Evolutionary conservation across 2,329 filamentous ascomycete species (phyloP).

Genomic region (Alternaria consortialis): DNA sequence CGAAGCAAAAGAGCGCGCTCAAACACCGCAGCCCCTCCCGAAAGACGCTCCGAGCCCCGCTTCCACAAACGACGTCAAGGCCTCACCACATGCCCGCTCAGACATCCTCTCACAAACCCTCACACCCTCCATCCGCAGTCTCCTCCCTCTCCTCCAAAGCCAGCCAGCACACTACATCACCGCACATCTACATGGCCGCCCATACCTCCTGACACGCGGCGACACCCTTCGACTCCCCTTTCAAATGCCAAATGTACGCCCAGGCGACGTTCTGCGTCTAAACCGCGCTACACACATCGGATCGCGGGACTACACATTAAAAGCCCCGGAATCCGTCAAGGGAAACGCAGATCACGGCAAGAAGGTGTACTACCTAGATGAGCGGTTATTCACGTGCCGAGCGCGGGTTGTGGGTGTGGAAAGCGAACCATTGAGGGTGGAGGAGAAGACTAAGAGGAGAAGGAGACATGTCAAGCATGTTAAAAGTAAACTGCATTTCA

Average conservation of each 20-base stretch:
- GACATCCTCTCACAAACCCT: constrained; percentile 51
- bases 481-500: constrained; percentile 90
- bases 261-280: constrained; percentile 86
- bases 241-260: constrained; percentile 60
- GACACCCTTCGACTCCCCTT: constrained; percentile 61
- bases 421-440: constrained; percentile 67
- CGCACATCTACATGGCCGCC: constrained; percentile 78
- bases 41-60: constrained; percentile 24
- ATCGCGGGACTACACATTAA: constrained; percentile 88
- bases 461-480: constrained; percentile 74
- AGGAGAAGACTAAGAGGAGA: constrained; percentile 71
- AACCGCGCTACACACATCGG: constrained; percentile 86
- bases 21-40: constrained; percentile 26
- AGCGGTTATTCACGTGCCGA: constrained; percentile 83
- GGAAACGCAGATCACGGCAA: constrained; percentile 43
- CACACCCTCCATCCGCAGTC: constrained; percentile 65
- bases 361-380: constrained; percentile 73
- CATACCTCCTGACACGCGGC: constrained; percentile 76
- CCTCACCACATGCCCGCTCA: constrained; percentile 33
- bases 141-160: constrained; percentile 75
- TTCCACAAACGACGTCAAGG: constrained; percentile 24
- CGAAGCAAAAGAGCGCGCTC: constrained; percentile 34
- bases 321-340: constrained; percentile 55
- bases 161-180: constrained; percentile 82
- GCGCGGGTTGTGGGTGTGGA: constrained; percentile 87